These are phyloP conservation scores for Haplosporangium sp. DNA, from an alignment of 371 early-diverging fungal species.

Conservation along the genomic window DNA sequence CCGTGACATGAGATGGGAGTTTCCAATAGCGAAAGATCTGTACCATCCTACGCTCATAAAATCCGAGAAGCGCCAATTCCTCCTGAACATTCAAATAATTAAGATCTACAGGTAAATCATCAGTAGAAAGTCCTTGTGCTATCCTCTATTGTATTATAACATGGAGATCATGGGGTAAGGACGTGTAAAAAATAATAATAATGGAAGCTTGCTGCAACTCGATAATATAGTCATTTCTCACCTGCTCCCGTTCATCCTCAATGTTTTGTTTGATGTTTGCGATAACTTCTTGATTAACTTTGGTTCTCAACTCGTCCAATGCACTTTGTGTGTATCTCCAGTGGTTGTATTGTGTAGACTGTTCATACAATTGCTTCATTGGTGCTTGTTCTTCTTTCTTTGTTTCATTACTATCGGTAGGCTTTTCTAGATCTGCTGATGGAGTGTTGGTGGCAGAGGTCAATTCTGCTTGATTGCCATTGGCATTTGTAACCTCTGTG, in stretches of 20 bases:
- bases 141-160: constrained; percentile 6
- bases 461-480: not conserved
- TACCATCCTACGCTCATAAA: constrained; percentile 60
- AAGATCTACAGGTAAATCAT: constrained; percentile 33
- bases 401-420: not conserved
- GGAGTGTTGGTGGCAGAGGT: not conserved
- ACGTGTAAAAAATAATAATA: not conserved
- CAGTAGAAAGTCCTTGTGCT: constrained; percentile 26
- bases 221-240: not conserved
- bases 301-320: constrained; percentile 70
- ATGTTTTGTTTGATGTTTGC: constrained; percentile 66
- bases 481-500: constrained; percentile 20
- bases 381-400: constrained; percentile 12
- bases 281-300: constrained; percentile 69
- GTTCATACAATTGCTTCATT: constrained; percentile 53
- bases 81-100: constrained; percentile 66
- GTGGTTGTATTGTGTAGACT: constrained; percentile 75
- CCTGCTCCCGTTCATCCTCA: constrained; percentile 60
- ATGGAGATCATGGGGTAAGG: not conserved
- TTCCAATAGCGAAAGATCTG: constrained; percentile 63
- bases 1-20: constrained; percentile 69
- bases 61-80: constrained; percentile 59
- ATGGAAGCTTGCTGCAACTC: not conserved
- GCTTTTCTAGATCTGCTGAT: not conserved
- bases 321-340: constrained; percentile 77